These are phyloP conservation scores for Saccharomycopsis microspora DNA, from an alignment of 805 yeast species.

Conservation along the genomic window DNA sequence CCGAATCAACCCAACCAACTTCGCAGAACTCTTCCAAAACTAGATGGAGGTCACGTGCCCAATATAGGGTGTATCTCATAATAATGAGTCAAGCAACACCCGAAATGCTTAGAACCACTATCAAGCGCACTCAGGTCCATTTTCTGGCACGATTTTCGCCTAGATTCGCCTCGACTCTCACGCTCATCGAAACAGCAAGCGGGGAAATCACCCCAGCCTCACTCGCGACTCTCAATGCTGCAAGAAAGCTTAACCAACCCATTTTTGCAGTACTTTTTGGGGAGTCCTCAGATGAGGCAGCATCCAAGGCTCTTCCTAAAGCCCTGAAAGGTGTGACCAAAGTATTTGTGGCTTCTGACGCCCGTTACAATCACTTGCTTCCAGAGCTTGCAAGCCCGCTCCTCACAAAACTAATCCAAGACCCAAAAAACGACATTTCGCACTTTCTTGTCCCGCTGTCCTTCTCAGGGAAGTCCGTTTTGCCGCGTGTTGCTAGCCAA, in stretches of 20 bases:
- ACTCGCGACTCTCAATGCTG: conserved; percentile 67
- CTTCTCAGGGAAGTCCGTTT: conserved; percentile 75
- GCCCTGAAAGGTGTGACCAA: conserved; percentile 21
- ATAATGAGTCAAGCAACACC: too few species aligned
- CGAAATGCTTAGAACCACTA: too few species aligned
- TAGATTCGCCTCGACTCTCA: conserved; percentile 51
- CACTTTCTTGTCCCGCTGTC: conserved; percentile 76
- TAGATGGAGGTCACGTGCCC: too few species aligned
- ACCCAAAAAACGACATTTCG: conserved; percentile 31
- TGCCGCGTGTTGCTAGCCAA: conserved; percentile 81
- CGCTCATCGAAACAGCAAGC: conserved; percentile 57
- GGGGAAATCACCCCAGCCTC: conserved; percentile 53
- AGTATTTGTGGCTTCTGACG: conserved; percentile 46
- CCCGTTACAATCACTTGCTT: conserved; percentile 52
- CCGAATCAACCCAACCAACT: too few species aligned
- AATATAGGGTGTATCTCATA: too few species aligned
- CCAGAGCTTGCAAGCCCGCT: conserved; percentile 81
- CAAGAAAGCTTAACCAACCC: conserved; percentile 62
- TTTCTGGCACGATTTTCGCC: too few species aligned
- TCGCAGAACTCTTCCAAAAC: too few species aligned
- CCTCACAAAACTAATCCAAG: conserved; percentile 28
- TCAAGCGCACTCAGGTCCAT: too few species aligned
- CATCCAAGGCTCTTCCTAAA: conserved; percentile 39
- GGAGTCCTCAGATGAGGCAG: conserved; percentile 36
- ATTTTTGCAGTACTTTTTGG: conserved; percentile 75